Evolutionary conservation across 495 filamentous ascomycete genomes (phyloP), one percentile per base, ranked within the genome.

Genomic region (Neurospora sp.): DNA sequence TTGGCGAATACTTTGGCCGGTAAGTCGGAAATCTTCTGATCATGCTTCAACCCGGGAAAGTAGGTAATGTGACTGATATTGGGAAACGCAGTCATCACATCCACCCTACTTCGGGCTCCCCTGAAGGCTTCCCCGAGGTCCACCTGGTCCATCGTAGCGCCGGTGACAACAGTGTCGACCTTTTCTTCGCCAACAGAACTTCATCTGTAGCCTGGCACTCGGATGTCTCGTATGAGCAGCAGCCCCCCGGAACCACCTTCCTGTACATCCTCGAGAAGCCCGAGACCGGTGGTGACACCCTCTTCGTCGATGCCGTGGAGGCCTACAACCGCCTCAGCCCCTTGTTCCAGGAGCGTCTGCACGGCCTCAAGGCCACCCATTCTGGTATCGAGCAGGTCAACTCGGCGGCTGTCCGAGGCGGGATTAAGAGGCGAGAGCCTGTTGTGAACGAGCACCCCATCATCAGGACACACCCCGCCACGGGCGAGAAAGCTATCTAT

Each of bases 171-270:
- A 31, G 31, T 31, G 31, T 31, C 31, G 31, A 31, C 31, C 31
- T 31, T 31, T 31, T 31, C 31, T 31, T 31, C 31, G 31, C 31
- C 31, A 31, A 31, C 31, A 1, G 31, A 1, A 31, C 31, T 31
- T 31, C 31, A 31, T 31, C 35, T 7, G 89, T 92, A 0, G 86
- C 90, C 1, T 95, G 92, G 93, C 92, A 95, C 81, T 91, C 89
- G 1, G 93, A 97, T 81, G 91, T 94, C 0, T 91, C 89, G 5
- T 95, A 94, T 79, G 93, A 97, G 84, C 76, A 85, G 72, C 93
- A 96, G 81, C 92, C 93, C n/a, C 92, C 93, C 0, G 92, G 93
- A 71, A 94, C 92, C 0, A 94, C 92, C 0, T 93, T 96, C 81
- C 81, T 97, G 41, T 94, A 93, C 79, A 84, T 92, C 70, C 88